Percentiles rank a stretch among this genome's conserved stretches.
Evolutionary conservation across 345 rosid genomes (phyloP).

Genomic region (Microthlaspi erraticum): DNA sequence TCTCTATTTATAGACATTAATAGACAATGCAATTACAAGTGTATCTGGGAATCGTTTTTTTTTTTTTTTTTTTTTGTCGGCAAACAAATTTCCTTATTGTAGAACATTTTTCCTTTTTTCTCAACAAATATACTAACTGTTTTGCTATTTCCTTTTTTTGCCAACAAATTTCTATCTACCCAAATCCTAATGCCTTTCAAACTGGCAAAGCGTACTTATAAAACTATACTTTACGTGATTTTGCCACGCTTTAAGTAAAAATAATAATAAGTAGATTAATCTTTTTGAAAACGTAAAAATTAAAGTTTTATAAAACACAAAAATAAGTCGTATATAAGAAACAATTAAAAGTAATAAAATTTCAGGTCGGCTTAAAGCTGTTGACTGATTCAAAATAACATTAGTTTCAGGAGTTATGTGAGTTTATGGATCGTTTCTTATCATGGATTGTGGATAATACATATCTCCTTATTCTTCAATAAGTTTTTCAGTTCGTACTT

Average conservation of each 20-base stretch:
- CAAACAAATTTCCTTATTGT: neutral
- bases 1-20: no score
- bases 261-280: no score
- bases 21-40: neutral
- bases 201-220: neutral
- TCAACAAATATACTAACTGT: neutral
- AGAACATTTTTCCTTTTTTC: no score
- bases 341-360: constrained; percentile 2
- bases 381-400: no score
- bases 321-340: constrained; percentile 15
- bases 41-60: neutral
- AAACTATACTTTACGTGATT: no score
- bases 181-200: neutral
- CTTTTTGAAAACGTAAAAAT: no score
- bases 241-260: no score
- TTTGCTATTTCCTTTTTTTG: neutral
- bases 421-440: no score
- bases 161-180: neutral
- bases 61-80: neutral
- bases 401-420: no score
- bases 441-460: no score
- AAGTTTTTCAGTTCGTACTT: no score
- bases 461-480: no score
- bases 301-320: neutral
- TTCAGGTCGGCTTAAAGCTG: neutral